Evolutionary conservation across 495 filamentous ascomycete genomes (phyloP), one percentile per base, ranked within the genome.

Genomic region (Massariosphaeria phaeospora): DNA sequence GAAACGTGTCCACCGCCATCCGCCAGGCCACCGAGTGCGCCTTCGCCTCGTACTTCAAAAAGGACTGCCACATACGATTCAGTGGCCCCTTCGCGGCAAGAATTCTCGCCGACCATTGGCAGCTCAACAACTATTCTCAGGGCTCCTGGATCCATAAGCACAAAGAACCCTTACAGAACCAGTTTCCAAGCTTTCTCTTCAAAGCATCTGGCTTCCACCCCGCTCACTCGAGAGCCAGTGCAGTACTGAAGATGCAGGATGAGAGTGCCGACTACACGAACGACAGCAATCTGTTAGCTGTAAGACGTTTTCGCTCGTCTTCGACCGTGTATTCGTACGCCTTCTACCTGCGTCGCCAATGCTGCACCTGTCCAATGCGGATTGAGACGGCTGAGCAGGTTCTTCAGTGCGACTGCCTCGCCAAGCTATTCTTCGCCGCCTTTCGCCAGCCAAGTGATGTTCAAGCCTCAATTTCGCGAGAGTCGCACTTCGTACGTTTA

Each of bases 11-110:
- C 8, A 23, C 27, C 8, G 39, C 23, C n/a, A 20, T 55, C 2
- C 41, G 30, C 1, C n/a, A 18, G 7, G 24, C 49, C 11, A 49
- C 52, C 9, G 52, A 56, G 20, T 18, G 35, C 24, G 52, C 49
- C 24, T 56, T 56, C 43, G 43, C 52, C 20, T 10, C n/a, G 2
- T 2, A 26, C 6, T 23, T 56, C 24, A 20, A 41, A 20, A 6
- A 26, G 25, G 30, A 41, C 52, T 48, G 20, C 25, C n/a, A 23
- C 8, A 26, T 56, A 24, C 43, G 24, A 11, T 42, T 56, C 43
- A 24, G 24, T 13, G 44, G 36, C 7, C n/a, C 42, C 2, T 30
- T 31, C 25, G 48, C 36, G 2, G n/a, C 1, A 21, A 29, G 25
- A 2, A n/a, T 11, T 52, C 38, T 34, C 40, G 40, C 27, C n/a